Percentiles rank a stretch among this genome's conserved stretches.
phyloP scores from a whole-genome alignment of 495 filamentous ascomycete genomes.

The Geopyxis carbonaria region DNA sequence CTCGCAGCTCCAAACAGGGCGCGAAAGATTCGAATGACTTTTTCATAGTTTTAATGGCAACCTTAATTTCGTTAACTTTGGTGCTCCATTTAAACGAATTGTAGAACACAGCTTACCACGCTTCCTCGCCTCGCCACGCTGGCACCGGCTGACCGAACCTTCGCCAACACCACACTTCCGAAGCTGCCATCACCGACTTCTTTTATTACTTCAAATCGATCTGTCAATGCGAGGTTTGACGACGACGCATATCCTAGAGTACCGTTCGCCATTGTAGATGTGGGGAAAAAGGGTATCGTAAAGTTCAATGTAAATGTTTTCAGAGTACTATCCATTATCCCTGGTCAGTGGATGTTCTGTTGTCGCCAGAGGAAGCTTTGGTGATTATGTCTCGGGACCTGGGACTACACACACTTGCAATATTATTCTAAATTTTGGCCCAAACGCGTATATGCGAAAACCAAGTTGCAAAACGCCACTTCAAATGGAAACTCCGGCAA shows the following conservation, averaged over 20 bases:
- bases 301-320: too few species aligned
- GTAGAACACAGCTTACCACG: slow-evolving; percentile 46
- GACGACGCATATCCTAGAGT: slow-evolving; percentile 11
- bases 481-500: too few species aligned
- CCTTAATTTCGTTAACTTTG: too few species aligned
- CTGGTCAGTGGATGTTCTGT: too few species aligned
- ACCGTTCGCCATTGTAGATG: slow-evolving; percentile 25
- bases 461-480: too few species aligned
- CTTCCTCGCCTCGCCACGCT: slow-evolving; percentile 79
- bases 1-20: slow-evolving; percentile 78
- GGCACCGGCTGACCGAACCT: slow-evolving; percentile 76
- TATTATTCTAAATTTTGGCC: too few species aligned
- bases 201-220: slow-evolving; percentile 91
- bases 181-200: slow-evolving; percentile 99
- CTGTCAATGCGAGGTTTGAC: slow-evolving; percentile 29
- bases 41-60: slow-evolving; percentile 99
- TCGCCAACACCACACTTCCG: slow-evolving; percentile 81
- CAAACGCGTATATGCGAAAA: too few species aligned
- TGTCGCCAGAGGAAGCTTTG: too few species aligned
- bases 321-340: too few species aligned
- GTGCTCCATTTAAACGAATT: slow-evolving; percentile 5
- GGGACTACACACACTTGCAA: too few species aligned
- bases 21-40: slow-evolving; percentile 89
- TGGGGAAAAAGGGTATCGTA: too few species aligned
- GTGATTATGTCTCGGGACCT: too few species aligned